Evolutionary conservation across 768 basidiomycete species (phyloP), one percentile per base, ranked within the genome.

Genomic region (Rhodotorula sphaerocarpa): DNA sequence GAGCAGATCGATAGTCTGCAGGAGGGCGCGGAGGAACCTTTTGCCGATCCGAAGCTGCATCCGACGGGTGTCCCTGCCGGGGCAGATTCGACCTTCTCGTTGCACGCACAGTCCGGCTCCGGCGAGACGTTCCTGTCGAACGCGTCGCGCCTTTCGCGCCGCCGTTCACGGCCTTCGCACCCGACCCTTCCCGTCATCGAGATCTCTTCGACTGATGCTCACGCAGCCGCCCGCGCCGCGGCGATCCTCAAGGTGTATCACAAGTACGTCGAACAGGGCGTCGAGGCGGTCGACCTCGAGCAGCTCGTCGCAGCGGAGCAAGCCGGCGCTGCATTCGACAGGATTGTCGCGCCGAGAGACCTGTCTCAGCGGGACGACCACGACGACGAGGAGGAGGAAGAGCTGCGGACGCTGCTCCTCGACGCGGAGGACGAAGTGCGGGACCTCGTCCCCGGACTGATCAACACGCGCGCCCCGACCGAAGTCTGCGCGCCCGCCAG

Each of bases 161-260:
- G 50, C 2, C 51, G 28, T 5, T 30, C 28, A 11, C 45, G 59
- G 0, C 75, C 77, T 20, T 81, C 61, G 31, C 67, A 65, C 46
- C 59, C 67, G 11, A 47, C 59, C 10, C 45, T 65, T 7, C 67
- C 81, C n/a, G 77, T 92, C 9, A 83, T 95, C 66, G 86, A 87
- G 76, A 87, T 93, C 64, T 84, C 84, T 4, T 89, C 87, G 61
- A 82, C 83, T 27, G 87, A 93, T 74, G 87, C 91, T 3, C 79
- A 80, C 61, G 88, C 88, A 23, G 91, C 91, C 50, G 91, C 90
- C 3, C 78, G 88, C 51, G 91, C 90, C n/a, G 90, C 88, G 39
- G 91, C 91, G 0, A 91, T 95, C 61, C 78, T 95, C 70, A 90
- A 87, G 75, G 81, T 88, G 86, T 85, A 92, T 70, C 85, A 91